A percentile compares a stretch with the other conserved stretches of the same genome.
phyloP scores from a whole-genome alignment of 805 yeast genomes.

The Grigorovia jiainica region DNA sequence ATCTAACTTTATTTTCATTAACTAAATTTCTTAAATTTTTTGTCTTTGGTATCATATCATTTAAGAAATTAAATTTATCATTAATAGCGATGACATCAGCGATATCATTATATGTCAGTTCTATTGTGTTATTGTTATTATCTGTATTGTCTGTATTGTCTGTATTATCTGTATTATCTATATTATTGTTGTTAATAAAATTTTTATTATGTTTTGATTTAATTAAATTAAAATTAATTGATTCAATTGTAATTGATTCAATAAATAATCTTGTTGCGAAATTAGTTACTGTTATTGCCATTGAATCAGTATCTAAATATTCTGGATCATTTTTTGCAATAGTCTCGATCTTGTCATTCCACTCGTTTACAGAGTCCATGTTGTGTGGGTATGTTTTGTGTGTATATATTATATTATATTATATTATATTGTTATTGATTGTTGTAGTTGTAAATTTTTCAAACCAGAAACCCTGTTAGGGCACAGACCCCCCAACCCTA shows the following conservation, averaged over 20 bases:
- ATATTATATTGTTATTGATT: too few species aligned
- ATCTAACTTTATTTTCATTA: slow-evolving; percentile 22
- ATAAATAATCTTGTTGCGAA: slow-evolving; percentile 22
- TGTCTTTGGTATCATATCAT: slow-evolving; percentile 22
- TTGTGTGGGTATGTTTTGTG: too few species aligned
- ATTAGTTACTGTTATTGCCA: slow-evolving; percentile 20
- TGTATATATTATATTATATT: too few species aligned
- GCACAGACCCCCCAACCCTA: neutral
- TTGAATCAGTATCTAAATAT: slow-evolving; percentile 14
- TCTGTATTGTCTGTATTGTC: neutral
- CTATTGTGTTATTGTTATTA: too few species aligned
- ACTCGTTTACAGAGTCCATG: neutral
- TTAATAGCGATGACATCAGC: slow-evolving; percentile 12
- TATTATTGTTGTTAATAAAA: neutral
- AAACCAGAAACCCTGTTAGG: too few species aligned
- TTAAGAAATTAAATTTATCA: slow-evolving; percentile 16
- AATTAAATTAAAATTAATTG: slow-evolving; percentile 3
- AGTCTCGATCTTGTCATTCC: slow-evolving; percentile 15
- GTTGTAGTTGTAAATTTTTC: too few species aligned
- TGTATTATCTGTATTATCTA: neutral
- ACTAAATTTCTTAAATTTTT: slow-evolving; percentile 16
- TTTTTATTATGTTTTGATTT: slow-evolving; percentile 7
- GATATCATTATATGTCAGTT: slow-evolving; percentile 15
- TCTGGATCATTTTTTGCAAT: slow-evolving; percentile 24
- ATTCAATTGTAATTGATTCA: slow-evolving; percentile 15